These are phyloP conservation scores for Tuctoria greenei DNA, from an alignment of 176 grass and related monocot species.

Conservation along the genomic window DNA sequence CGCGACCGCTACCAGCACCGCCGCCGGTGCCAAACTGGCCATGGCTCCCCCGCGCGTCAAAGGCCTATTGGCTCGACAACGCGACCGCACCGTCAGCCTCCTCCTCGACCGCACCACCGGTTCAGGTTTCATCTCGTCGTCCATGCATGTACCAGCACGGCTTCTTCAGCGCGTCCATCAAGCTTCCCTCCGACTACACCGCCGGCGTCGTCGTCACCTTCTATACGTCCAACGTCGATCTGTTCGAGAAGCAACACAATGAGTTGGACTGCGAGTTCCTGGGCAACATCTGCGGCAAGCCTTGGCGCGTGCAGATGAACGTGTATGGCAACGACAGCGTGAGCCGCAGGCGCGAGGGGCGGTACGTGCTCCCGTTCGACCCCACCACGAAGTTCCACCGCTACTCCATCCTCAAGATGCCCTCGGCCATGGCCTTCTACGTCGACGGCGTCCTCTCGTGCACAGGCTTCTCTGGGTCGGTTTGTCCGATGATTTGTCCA, in stretches of 20 bases:
- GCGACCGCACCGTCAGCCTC: conserved; percentile 73
- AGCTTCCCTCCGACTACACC: conserved; percentile 86
- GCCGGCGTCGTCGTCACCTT: conserved; percentile 91
- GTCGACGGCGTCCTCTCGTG: conserved; percentile 73
- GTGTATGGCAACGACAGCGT: conserved; percentile 92
- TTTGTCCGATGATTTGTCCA: too few relatives aligned
- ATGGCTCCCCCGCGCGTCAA: too few relatives aligned
- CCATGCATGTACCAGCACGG: conserved; percentile 80
- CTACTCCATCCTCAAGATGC: conserved; percentile 86
- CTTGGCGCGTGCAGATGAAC: conserved; percentile 83
- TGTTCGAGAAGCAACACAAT: conserved; percentile 77
- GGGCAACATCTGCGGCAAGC: conserved; percentile 75
- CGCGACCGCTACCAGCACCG: too few relatives aligned
- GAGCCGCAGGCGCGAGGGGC: conserved; percentile 63
- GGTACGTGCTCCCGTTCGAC: conserved; percentile 78
- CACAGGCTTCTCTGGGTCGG: too few relatives aligned
- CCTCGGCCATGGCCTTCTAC: conserved; percentile 51
- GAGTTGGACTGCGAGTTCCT: conserved; percentile 93
- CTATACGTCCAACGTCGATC: conserved; percentile 79
- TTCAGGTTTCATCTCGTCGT: conserved; percentile 85
- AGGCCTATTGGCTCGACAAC: too few relatives aligned
- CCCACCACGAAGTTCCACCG: conserved; percentile 86
- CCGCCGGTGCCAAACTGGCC: too few relatives aligned
- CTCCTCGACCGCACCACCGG: conserved; percentile 76
- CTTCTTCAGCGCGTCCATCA: conserved; percentile 90